Base-by-base conservation (phyloP, 176 grass and related monocot genomes). In the Carex pumila region DNA sequence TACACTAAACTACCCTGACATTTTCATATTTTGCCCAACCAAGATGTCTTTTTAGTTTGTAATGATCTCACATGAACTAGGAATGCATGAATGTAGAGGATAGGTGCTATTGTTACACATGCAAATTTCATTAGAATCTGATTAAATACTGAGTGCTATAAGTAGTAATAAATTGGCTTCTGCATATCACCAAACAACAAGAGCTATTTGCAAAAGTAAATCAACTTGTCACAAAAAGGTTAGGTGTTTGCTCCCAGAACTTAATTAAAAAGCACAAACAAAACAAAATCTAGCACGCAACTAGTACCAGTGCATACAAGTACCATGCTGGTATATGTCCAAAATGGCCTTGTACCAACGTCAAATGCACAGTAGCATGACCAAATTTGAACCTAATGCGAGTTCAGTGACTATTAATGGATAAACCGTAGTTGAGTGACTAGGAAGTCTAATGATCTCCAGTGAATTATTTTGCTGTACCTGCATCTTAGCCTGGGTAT, bases 401-500 rank as follows among this genome's bases (percentile, higher is more conserved):
- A 71, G n/a, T 49, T 22, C 70, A 8, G 7, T 5, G 12, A 9
- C 18, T 50, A 25, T 47, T 9, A n/a, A 50, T 25, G 43, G 43
- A 47, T 73, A 49, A 73, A 73, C 70, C 70, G 13, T 50, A 73
- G 18, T 73, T 34, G 11, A 34, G 62, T 65, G 12, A 66, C 3
- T 66, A 66, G 15, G 13, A 17, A 36, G 3, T 67, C 52, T 22
- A 74, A 45, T 52, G 9, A 74, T 52, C 9, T 74, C 41, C 19
- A 50, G 9, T 25, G 25, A 25, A 25, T 25, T 25, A 25, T 25
- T 25, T 25, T 25, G 25, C 25, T 34, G 52, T 78, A 78, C 81
- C 91, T 98, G 92, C 96, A 98, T 98, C 92, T 98, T 98, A 63
- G 96, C 96, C 86, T 95, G 92, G 18, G 93, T 90, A 89, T 98